phyloP scores from a whole-genome alignment of 192 early-diverging fungal species.

The Coemansia javaensis region DNA sequence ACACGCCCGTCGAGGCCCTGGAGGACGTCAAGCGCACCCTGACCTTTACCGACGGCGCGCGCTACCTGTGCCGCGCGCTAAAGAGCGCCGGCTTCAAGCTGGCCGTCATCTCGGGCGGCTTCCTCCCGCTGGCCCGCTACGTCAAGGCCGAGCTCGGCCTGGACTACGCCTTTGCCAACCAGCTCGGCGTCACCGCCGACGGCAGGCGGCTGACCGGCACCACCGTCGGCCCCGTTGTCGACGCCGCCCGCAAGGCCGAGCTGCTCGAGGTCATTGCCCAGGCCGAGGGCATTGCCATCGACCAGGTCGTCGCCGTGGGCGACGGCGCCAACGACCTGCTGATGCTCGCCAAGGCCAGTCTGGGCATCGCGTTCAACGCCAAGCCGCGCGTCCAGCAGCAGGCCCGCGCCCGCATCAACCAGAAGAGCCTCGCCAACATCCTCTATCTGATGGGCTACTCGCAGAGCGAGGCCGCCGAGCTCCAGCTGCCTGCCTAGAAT shows the following conservation, averaged over 20 bases:
- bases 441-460: conserved; percentile 87
- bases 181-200: conserved; percentile 81
- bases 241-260: conserved; percentile 90
- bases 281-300: conserved; percentile 74
- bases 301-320: conserved; percentile 96
- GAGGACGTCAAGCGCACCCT: conserved; percentile 71
- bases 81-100: conserved; percentile 92
- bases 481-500: conserved; percentile 26
- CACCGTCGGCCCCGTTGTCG: conserved; percentile 84
- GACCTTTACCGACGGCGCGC: conserved; percentile 85
- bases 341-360: conserved; percentile 90
- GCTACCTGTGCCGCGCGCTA: conserved; percentile 81
- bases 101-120: conserved; percentile 96
- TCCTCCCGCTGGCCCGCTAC: conserved; percentile 86
- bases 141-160: conserved; percentile 87
- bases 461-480: conserved; percentile 65
- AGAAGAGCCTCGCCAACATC: conserved; percentile 85
- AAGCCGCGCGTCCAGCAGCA: conserved; percentile 95
- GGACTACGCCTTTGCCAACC: conserved; percentile 98
- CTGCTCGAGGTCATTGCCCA: conserved; percentile 94
- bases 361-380: conserved; percentile 97
- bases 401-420: conserved; percentile 86
- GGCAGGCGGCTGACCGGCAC: conserved; percentile 80
- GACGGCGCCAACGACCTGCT: conserved; percentile 97
- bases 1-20: conserved; percentile 75